Evolutionary conservation across 2,329 filamentous ascomycete genomes (phyloP), one percentile per base, ranked within the genome.

Genomic region (Helotiales sp.): DNA sequence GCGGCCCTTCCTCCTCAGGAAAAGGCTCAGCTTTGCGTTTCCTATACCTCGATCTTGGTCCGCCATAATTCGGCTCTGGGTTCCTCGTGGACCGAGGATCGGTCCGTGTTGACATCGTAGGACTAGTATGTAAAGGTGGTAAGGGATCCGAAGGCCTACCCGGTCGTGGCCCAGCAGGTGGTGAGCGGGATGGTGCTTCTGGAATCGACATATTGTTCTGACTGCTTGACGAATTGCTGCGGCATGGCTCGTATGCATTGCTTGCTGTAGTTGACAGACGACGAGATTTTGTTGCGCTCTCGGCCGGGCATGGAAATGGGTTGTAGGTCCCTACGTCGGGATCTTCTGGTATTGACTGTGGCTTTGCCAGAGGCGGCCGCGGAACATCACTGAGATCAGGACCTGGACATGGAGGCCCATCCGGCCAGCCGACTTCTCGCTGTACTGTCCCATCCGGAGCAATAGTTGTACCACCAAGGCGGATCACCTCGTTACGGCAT

Each of bases 11-110:
- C 28, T 40, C 11, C 30, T 62, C 60, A 6, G 15, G 26, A 17
- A 13, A 10, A 32, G 13, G 4, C 7, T 50, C 28, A 22, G 59
- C n/a, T 22, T 15, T 43, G 37, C 59, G 40, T 24, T 50, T 61
- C 32, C n/a, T 13, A 3, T n/a, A 40, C 8, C 20, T 37, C 1
- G 32, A 24, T 6, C 30, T 57, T 11, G 30, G 13, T 15, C 17
- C 47, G 1, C 60, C 30, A 30, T 62, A 62, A 11, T 62, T 22
- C 13, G 60, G 60, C 1, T 17, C 47, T 13, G 45, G 45, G 24
- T 62, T 62, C 24, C 60, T 52, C 20, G 60, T 54, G 15, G 45
- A 32, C 20, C 60, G 28, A 37, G 60, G 60, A 40, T 32, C 5
- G 1, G 2, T 54, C 7, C 11, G 8, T 32, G 60, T 54, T 37